Conservation (phyloP, 2,329 filamentous ascomycete genomes). For the Clonostachys rosea region DNA sequence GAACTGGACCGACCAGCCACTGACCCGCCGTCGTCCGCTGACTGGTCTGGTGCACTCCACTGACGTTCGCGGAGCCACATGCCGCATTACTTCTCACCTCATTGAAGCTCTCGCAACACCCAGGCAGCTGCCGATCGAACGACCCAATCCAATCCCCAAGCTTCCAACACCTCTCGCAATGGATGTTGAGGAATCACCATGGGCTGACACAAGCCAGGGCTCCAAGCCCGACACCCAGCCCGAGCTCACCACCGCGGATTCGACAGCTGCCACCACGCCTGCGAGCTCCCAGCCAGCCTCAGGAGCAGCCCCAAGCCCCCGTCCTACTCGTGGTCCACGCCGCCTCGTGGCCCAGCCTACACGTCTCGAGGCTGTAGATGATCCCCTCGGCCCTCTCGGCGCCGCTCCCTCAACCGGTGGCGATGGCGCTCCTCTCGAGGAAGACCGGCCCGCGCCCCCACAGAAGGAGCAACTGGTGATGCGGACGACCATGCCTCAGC, state of each 20-base stretch:
- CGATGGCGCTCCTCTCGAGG: slow-evolving; percentile 22
- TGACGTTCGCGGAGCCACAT: too few relatives aligned
- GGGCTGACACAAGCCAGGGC: slow-evolving; percentile 39
- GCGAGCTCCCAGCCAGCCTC: slow-evolving; percentile 12
- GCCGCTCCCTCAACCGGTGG: slow-evolving; percentile 44
- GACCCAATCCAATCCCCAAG: slow-evolving; percentile 1
- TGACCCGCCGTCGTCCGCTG: too few relatives aligned
- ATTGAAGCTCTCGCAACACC: neutral
- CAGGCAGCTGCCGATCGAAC: neutral
- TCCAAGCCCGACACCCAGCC: slow-evolving; percentile 9
- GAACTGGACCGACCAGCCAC: too few relatives aligned
- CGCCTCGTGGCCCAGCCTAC: slow-evolving; percentile 72
- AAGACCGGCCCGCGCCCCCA: slow-evolving; percentile 62
- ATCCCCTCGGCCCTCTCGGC: slow-evolving; percentile 74
- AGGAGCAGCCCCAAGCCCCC: slow-evolving; percentile 22
- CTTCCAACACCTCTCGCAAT: slow-evolving; percentile 18
- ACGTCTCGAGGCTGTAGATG: slow-evolving; percentile 71
- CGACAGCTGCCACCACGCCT: neutral
- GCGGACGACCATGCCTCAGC: slow-evolving; percentile 48
- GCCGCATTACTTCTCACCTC: neutral
- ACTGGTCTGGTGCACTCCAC: too few relatives aligned
- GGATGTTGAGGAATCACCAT: slow-evolving; percentile 49
- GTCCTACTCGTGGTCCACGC: slow-evolving; percentile 46
- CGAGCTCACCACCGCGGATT: slow-evolving; percentile 8
- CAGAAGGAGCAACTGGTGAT: slow-evolving; percentile 62